Conservation (phyloP, 2,329 filamentous ascomycete genomes). For the Calonectria honghensis region DNA sequence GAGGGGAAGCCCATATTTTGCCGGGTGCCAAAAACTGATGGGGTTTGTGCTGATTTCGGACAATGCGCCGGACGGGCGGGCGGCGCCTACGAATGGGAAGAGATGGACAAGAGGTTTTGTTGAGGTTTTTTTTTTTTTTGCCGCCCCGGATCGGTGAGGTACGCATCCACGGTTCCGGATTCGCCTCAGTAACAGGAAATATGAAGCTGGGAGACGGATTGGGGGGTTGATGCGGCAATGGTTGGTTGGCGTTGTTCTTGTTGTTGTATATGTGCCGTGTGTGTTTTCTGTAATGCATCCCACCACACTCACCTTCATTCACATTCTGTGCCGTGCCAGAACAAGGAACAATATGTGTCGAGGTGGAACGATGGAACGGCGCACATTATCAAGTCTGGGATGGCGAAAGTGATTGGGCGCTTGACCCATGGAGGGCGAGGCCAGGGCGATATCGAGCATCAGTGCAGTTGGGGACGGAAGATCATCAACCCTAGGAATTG, state of each 20-base stretch:
- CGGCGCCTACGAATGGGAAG: constrained; percentile 28
- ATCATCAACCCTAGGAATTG: constrained; percentile 9
- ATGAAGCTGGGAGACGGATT: background rate
- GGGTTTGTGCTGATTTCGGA: constrained; percentile 32
- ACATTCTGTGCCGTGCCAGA: background rate
- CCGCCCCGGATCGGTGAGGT: constrained; percentile 35
- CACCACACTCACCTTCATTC: background rate
- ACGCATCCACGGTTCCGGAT: constrained; percentile 12
- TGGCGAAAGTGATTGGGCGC: constrained; percentile 12
- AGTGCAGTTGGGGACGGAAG: background rate
- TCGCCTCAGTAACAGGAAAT: background rate
- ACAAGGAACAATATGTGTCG: background rate
- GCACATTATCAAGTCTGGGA: background rate
- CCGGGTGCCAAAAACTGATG: constrained; percentile 30
- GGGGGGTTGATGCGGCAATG: background rate
- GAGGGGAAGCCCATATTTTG: background rate
- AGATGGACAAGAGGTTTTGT: constrained; percentile 37
- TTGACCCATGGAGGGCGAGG: background rate
- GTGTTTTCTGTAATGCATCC: background rate
- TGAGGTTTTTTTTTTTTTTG: constrained; percentile 32
- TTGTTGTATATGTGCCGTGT: background rate
- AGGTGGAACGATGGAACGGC: background rate
- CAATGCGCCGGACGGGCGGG: constrained; percentile 31
- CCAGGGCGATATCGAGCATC: background rate
- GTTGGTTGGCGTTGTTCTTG: background rate